These are phyloP conservation scores for Thermothelomyces thermophilus DNA, from an alignment of 2,329 filamentous ascomycete species.

Conservation along the genomic window DNA sequence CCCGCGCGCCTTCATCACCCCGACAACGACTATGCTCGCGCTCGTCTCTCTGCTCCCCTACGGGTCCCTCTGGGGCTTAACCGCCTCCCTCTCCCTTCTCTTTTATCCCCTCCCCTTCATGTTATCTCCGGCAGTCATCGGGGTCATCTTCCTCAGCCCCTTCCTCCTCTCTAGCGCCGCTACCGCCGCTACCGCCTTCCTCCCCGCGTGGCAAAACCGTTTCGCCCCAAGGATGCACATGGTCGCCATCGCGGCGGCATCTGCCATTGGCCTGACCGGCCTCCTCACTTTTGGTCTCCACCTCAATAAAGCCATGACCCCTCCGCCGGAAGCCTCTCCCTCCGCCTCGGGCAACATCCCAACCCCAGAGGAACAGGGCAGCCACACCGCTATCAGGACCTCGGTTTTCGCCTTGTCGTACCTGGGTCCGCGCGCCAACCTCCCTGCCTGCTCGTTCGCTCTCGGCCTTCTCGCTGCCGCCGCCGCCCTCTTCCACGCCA, in stretches of 20 bases:
- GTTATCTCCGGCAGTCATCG: constrained; percentile 35
- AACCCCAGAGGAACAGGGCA: not conserved
- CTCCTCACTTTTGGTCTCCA: constrained; percentile 42
- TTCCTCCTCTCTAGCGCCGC: constrained; percentile 36
- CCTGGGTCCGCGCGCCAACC: constrained; percentile 28
- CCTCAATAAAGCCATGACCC: constrained; percentile 31
- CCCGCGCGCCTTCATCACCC: constrained; percentile 42
- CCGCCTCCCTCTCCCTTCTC: constrained; percentile 40
- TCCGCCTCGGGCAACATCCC: not conserved
- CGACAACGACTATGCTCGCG: constrained; percentile 43
- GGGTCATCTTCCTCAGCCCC: constrained; percentile 39
- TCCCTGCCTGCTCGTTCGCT: constrained; percentile 39
- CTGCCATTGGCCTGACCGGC: constrained; percentile 35
- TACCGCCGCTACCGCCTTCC: constrained; percentile 30
- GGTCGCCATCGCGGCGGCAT: constrained; percentile 32
- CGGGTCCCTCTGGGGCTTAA: constrained; percentile 42
- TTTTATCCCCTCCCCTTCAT: constrained; percentile 40
- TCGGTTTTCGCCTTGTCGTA: constrained; percentile 27
- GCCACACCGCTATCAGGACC: not conserved
- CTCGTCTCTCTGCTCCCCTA: constrained; percentile 40
- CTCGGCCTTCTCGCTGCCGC: constrained; percentile 43
- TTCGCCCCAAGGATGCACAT: constrained; percentile 32
- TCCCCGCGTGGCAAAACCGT: constrained; percentile 24
- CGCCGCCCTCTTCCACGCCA: constrained; percentile 35
- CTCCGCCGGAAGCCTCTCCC: constrained; percentile 19